Percentiles rank a stretch among this genome's conserved stretches.
Conservation (phyloP, 2,329 filamentous ascomycete species). For the Trichoderma polysporum region DNA sequence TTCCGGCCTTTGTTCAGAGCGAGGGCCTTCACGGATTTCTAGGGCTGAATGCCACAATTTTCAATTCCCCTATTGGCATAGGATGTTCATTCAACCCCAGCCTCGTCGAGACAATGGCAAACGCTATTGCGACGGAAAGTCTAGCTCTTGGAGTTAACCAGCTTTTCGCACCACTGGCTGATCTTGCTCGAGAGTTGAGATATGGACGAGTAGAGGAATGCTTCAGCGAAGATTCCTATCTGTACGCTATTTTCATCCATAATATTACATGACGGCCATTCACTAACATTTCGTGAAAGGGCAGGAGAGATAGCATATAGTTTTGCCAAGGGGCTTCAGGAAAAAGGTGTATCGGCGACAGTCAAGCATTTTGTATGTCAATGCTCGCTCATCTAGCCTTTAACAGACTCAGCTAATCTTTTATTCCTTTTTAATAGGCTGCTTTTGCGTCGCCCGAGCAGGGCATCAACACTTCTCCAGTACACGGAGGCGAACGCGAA, state of each 20-base stretch:
- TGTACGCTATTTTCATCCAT: not conserved
- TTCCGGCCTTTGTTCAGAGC: conserved; percentile 5
- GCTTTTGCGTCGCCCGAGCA: conserved; percentile 10
- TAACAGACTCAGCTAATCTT: not conserved
- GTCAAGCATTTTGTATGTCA: conserved; percentile 8
- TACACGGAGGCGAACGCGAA: conserved; percentile 7
- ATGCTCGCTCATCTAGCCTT: not conserved
- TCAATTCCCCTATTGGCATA: conserved; percentile 5
- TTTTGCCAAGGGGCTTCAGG: conserved; percentile 4
- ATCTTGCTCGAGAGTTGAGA: conserved; percentile 7
- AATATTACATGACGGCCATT: too few species aligned
- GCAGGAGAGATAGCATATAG: conserved; percentile 12
- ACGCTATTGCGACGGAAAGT: conserved; percentile 3
- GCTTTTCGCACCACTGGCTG: not conserved
- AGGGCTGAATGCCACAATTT: conserved; percentile 1
- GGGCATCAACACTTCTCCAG: conserved; percentile 1
- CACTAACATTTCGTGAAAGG: not conserved
- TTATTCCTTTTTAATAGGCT: not conserved
- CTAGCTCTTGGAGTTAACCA: conserved; percentile 4
- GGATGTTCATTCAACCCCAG: not conserved
- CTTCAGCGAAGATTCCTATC: not conserved
- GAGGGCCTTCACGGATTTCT: conserved; percentile 4
- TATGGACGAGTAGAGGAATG: conserved; percentile 11
- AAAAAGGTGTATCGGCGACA: not conserved
- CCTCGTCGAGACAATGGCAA: not conserved